Evolutionary conservation across 768 basidiomycete species (phyloP), one percentile per base, ranked within the genome.

Genomic region (Boletus sp.): DNA sequence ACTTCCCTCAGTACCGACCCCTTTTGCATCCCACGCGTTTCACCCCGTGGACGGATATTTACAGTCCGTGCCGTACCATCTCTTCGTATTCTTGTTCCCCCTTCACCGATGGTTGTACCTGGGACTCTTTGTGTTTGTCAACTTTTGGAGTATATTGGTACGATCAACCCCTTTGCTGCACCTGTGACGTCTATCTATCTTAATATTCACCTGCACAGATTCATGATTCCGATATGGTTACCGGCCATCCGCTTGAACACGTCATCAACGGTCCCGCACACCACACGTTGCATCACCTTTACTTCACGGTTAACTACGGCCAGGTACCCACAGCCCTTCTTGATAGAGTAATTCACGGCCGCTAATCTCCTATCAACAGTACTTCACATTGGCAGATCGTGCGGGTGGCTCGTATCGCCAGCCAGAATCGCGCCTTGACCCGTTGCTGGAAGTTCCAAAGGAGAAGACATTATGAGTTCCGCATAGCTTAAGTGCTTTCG

Each of bases 161-260:
- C 48, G 85, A 39, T 77, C 30, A 11, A 29, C 13, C 11, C 17
- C 15, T 1, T 5, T 14, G 17, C 33, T 33, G 15, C 33, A 21
- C 21, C 10, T 23, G 6, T 32, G 37, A 51, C 45, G 45, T 14
- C 27, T 13, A 51, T 41, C 29, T 46, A 51, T 41, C 29, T 46
- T 47, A 6, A 58, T 30, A 1, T 30, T 19, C 10, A 29, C n/a
- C 13, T 25, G 9, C 8, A 27, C 66, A 93, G 92, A 99, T 99
- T 61, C 96, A 99, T 68, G 97, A 99, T 72, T 95, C 93, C 4
- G 97, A 98, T 75, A 98, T 99, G 96, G 84, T 98, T 65, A 91
- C 92, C 29, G 95, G 89, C 4, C 88, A 92, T 68, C 76, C 85
- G 5, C 80, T 97, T 5, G 96, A 98, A 74, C 85, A 79, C 55